A percentile compares a stretch with the other conserved stretches of the same genome.
phyloP scores from a whole-genome alignment of 2,329 filamentous ascomycete genomes.

The Canariomyces notabilis region DNA sequence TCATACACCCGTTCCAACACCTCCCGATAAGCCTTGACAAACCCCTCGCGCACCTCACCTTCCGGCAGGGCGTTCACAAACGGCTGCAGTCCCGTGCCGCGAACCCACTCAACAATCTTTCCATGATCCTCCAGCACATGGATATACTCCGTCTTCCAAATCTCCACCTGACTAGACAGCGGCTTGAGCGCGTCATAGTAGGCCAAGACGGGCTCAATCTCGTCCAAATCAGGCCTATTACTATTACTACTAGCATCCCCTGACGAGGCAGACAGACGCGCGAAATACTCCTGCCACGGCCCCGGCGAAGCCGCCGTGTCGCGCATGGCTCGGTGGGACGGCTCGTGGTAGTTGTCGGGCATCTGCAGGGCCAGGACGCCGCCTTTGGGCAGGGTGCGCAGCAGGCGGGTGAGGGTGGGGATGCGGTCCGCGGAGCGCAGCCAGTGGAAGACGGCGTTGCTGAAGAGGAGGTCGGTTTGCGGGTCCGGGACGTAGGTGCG shows the following conservation, averaged over 20 bases:
- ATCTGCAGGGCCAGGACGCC: conserved; percentile 28
- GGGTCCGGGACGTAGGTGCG: conserved; percentile 32
- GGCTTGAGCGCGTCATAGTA: conserved; percentile 47
- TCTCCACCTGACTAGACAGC: conserved; percentile 38
- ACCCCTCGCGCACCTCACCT: conserved; percentile 37
- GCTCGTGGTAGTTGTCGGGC: conserved; percentile 42
- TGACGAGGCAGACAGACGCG: conserved; percentile 11
- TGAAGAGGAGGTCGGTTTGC: conserved; percentile 43
- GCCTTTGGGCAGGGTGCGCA: conserved; percentile 37
- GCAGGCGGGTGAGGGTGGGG: conserved; percentile 38
- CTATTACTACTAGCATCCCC: too few species aligned
- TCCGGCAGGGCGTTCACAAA: conserved; percentile 44
- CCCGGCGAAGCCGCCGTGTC: conserved; percentile 33
- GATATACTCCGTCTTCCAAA: conserved; percentile 50
- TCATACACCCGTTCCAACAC: conserved; percentile 42
- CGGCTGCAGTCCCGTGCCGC: conserved; percentile 51
- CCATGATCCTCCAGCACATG: conserved; percentile 3
- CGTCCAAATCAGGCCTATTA: conserved; percentile 37
- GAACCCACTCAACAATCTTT: conserved; percentile 56
- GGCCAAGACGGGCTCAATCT: conserved; percentile 41
- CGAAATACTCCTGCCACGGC: conserved; percentile 21
- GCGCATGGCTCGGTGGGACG: conserved; percentile 47
- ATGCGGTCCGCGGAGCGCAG: conserved; percentile 40
- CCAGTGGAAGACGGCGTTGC: conserved; percentile 58
- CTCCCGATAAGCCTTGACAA: conserved; percentile 42